Percentiles rank a stretch among this genome's conserved stretches.
phyloP scores from a whole-genome alignment of 352 stramenopile species.

The Phytophthora tubulina region DNA sequence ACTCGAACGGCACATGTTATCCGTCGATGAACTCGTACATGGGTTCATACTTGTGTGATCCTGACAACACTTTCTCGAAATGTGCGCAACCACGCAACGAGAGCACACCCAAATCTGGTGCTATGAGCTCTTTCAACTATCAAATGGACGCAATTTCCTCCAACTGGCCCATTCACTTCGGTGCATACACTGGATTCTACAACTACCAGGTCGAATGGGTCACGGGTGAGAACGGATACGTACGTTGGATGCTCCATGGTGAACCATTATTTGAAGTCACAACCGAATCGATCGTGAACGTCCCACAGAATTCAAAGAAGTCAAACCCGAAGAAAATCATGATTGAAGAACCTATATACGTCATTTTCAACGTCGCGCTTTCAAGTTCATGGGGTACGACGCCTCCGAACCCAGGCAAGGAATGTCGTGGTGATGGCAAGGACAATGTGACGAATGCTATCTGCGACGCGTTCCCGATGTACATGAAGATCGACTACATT shows the following conservation, averaged over 20 bases:
- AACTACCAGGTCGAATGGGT: conserved; percentile 82
- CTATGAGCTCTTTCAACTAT: conserved; percentile 78
- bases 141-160: conserved; percentile 84
- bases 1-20: conserved; percentile 73
- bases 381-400: too few relatives aligned
- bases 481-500: too few relatives aligned
- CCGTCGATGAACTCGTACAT: conserved; percentile 72
- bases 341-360: conserved; percentile 92
- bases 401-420: too few relatives aligned
- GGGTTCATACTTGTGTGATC: too few relatives aligned
- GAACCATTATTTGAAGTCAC: conserved; percentile 69
- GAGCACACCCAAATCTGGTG: conserved; percentile 42
- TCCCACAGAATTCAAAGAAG: conserved; percentile 56
- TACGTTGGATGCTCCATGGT: conserved; percentile 71
- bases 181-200: conserved; percentile 42
- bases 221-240: conserved; percentile 67
- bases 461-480: conserved; percentile 74
- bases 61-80: conserved; percentile 55
- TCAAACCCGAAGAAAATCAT: conserved; percentile 71
- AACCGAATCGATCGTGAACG: conserved; percentile 50
- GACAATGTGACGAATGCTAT: conserved; percentile 51
- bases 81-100: conserved; percentile 51
- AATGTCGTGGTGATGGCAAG: conserved; percentile 67
- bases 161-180: conserved; percentile 74
- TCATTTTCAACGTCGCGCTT: conserved; percentile 96